These are phyloP conservation scores for Mortierella sp. DNA, from an alignment of 371 early-diverging fungal genomes.

Conservation along the genomic window DNA sequence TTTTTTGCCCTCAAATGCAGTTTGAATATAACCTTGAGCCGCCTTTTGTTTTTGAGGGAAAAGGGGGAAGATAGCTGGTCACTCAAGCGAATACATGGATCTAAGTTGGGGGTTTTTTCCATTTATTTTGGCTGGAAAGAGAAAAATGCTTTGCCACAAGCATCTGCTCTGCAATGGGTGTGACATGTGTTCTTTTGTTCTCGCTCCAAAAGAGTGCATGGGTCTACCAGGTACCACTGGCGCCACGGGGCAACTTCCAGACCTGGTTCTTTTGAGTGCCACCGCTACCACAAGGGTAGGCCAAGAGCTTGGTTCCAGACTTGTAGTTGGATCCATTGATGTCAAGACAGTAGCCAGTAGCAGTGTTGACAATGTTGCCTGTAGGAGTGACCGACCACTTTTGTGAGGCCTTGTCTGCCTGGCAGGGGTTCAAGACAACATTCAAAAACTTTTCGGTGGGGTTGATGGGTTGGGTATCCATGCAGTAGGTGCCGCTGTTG, in stretches of 20 bases:
- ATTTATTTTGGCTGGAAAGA: no score
- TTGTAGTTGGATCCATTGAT: constrained; percentile 26
- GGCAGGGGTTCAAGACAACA: constrained; percentile 39
- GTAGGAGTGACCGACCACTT: constrained; percentile 44
- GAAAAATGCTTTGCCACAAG: no score
- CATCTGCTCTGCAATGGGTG: no score
- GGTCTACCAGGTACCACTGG: constrained; percentile 51
- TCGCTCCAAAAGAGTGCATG: not conserved
- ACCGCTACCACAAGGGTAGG: constrained; percentile 35
- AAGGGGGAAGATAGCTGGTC: no score
- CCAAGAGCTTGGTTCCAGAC: constrained; percentile 27
- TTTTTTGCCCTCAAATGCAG: no score
- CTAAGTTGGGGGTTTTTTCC: no score
- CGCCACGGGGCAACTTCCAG: constrained; percentile 50
- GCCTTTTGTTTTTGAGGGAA: no score
- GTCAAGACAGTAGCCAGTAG: constrained; percentile 38
- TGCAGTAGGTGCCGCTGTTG: constrained; percentile 42
- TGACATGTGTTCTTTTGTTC: not conserved
- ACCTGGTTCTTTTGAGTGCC: constrained; percentile 47
- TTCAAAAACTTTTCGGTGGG: constrained; percentile 16
- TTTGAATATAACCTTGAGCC: no score
- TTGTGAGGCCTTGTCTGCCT: constrained; percentile 21
- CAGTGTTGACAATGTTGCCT: constrained; percentile 44
- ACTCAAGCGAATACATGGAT: no score
- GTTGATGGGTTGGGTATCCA: constrained; percentile 21